Conservation (phyloP, 2,329 filamentous ascomycete species). For the Fusarium ambrosium region DNA sequence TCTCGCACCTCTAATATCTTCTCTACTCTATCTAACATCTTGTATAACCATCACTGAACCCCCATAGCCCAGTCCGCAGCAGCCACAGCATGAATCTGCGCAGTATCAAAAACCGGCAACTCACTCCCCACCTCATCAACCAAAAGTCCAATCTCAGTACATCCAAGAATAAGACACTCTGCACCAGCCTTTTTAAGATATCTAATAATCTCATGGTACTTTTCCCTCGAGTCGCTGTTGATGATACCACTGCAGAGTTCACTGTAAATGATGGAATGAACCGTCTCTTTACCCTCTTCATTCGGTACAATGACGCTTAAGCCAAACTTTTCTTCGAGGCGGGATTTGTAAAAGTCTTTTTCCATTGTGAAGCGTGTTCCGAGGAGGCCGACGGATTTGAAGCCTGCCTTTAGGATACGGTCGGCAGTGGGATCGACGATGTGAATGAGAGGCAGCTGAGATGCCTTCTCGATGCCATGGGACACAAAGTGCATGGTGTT, state of each 20-base stretch:
- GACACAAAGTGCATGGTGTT: slow-evolving; percentile 46
- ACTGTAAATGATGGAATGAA: slow-evolving; percentile 39
- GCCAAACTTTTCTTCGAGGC: slow-evolving; percentile 21
- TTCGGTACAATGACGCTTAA: slow-evolving; percentile 26
- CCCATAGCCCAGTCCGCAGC: slow-evolving; percentile 45
- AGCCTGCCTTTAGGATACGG: slow-evolving; percentile 23
- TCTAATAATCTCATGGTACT: slow-evolving; percentile 23
- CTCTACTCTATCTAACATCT: not conserved
- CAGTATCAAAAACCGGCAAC: slow-evolving; percentile 43
- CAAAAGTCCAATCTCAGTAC: slow-evolving; percentile 45
- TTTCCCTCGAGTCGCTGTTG: slow-evolving; percentile 19
- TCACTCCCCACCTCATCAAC: slow-evolving; percentile 22
- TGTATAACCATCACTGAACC: not conserved
- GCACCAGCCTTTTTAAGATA: slow-evolving; percentile 29
- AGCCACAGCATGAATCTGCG: slow-evolving; percentile 38
- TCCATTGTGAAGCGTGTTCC: slow-evolving; percentile 46
- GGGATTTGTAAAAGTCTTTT: slow-evolving; percentile 40
- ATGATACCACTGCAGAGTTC: slow-evolving; percentile 43
- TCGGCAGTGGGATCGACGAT: slow-evolving; percentile 44
- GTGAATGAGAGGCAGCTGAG: slow-evolving; percentile 40
- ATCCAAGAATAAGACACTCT: slow-evolving; percentile 44
- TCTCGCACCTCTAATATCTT: not conserved
- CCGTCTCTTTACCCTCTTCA: slow-evolving; percentile 4
- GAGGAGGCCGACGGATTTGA: slow-evolving; percentile 31
- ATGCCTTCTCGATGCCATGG: slow-evolving; percentile 17